phyloP scores from a whole-genome alignment of 345 rosid genomes.

The Tarenaya hassleriana region DNA sequence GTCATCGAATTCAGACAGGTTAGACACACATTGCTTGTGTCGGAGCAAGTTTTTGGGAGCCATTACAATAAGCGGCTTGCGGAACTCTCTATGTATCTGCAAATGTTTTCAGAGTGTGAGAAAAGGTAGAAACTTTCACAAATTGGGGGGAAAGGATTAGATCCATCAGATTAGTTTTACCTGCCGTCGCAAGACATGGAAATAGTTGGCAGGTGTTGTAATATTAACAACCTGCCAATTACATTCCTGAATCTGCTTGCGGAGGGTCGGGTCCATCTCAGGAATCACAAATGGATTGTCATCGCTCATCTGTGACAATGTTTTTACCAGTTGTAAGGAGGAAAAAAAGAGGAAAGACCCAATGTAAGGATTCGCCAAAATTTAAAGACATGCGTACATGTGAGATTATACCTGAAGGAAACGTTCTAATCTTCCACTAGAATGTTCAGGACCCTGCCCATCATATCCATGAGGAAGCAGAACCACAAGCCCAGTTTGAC shows the following conservation, averaged over 20 bases:
- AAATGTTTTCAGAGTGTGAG: slow-evolving; percentile 12
- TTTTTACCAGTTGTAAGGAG: slow-evolving; percentile 1
- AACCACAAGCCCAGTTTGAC: slow-evolving; percentile 67
- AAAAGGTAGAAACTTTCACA: background rate
- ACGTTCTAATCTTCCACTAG: slow-evolving; percentile 68
- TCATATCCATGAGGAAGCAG: slow-evolving; percentile 81
- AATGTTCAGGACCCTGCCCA: slow-evolving; percentile 90
- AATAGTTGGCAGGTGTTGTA: slow-evolving; percentile 86
- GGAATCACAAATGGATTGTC: slow-evolving; percentile 71
- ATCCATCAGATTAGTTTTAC: slow-evolving; percentile 25
- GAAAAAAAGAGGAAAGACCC: background rate
- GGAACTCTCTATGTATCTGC: slow-evolving; percentile 84
- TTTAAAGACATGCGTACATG: background rate
- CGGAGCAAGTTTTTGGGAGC: slow-evolving; percentile 88
- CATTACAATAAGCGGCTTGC: slow-evolving; percentile 88
- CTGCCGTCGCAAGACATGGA: slow-evolving; percentile 77
- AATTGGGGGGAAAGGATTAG: background rate
- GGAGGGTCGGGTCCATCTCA: slow-evolving; percentile 65
- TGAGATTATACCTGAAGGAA: slow-evolving; percentile 52
- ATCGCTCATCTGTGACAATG: slow-evolving; percentile 60
- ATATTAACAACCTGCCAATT: slow-evolving; percentile 83
- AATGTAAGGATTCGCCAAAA: background rate
- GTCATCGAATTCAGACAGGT: slow-evolving; percentile 83
- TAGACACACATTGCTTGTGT: slow-evolving; percentile 77
- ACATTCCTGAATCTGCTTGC: slow-evolving; percentile 78